Evolutionary conservation across 257 asterid genomes (phyloP), one percentile per base, ranked within the genome.

Genomic region (Primulina eburnea): DNA sequence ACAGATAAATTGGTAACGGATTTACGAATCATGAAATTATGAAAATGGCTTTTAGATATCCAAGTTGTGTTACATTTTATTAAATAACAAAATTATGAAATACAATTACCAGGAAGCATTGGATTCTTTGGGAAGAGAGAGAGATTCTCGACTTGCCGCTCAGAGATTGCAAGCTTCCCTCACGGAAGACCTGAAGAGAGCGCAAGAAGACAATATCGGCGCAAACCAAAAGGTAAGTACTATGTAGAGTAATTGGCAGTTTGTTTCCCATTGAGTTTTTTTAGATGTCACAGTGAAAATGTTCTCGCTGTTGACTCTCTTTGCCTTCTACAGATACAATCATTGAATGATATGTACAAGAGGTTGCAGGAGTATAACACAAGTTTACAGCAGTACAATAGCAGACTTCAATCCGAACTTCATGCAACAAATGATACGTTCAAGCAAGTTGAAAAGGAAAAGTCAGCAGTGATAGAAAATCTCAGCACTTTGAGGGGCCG

Each of bases 401-500:
- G 79, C 64, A 89, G 81, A 64, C 99, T 93, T 80, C 99, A 90
- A 75, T 80, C 91, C 2, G 97, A 93, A 59, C 88, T 87, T 73
- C 84, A 90, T 62, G 58, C 78, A 1, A 84, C 87, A 17, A 86
- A 85, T 69, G 90, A 87, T 75, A 74, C 87, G 4, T 85, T 95
- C 58, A 87, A 92, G 75, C 90, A 83, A 34, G 97, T 88, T 43
- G 96, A 89, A 81, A 83, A 84, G 67, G 98, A 91, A 80, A 92
- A 95, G 79, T 84, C 85, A 24, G 95, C 88, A 2, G 78, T 87
- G 0, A 86, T 89, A 64, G 98, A 92, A 79, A 92, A 85, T 73
- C 89, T 85, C 63, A 86, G 98, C 83, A 83, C 89, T 17, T 73
- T 89, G 77, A 84, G 97, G 86, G 99, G 97, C 50, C 95, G 84